Evolutionary conservation across 768 basidiomycete genomes (phyloP), one percentile per base, ranked within the genome.

Genomic region (Phallus indusiatus): DNA sequence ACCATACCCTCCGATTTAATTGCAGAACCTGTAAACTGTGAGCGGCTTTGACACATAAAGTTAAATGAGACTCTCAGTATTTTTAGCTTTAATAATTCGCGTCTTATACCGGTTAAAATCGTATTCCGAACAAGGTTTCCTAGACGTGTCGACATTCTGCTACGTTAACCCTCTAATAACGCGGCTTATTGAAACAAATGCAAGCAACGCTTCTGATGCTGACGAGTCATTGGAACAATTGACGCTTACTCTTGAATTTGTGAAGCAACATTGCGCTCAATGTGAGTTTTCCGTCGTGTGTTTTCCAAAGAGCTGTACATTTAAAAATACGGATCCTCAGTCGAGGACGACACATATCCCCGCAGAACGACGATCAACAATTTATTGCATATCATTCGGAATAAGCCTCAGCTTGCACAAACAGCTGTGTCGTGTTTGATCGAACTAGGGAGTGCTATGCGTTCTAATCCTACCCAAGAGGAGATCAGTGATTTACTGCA

Each of bases 61-160:
- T 34, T 34, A 42, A 33, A 46, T 28, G 7, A 36, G 28, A 18
- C 8, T 12, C 52, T 6, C 28, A 55, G 35, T 51, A 6, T 55
- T 46, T n/a, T 21, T 59, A 94, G 94, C 76, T 6, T 75, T 97
- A 34, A 77, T 94, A 22, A 74, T 90, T 50, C 88, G 96, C 24
- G 84, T 98, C 1, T 75, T 99, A 1, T 88, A 95, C 68, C 83
- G 90, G 18, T 69, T 98, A 0, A 83, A 89, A 18, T 86, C 81
- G 60, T 75, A 94, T 3, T 84, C 90, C 0, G 90, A 94, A 62
- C 86, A 90, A 63, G 72, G 80, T 0, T 83, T 92, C 0, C 86
- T 97, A 54, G 91, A 95, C 67, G 79, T 86, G 0, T 83, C 90
- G 1, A 94, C 93, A 0, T 95, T 90, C 71, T 83, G 89, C 0